Base-by-base conservation (phyloP, 2,329 filamentous ascomycete species). In the Colletotrichum karsti region DNA sequence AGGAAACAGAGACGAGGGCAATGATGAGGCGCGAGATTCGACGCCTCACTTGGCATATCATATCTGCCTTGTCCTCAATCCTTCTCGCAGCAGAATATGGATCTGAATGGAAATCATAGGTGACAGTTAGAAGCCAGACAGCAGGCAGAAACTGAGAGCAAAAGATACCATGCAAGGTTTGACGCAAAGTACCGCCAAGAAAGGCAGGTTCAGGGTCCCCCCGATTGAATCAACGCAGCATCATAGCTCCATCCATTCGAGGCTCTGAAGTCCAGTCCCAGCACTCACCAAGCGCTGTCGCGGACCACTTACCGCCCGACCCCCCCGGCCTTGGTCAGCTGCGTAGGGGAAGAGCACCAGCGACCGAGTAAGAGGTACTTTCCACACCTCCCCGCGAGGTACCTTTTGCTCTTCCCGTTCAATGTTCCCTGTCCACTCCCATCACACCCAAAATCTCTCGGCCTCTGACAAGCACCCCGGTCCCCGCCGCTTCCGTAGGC, bases 401-500 rank as follows among this genome's bases (percentile, higher is more conserved):
- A 55, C 46, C 46, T 35, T 5, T 35, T 9, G 33, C 33, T 13
- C 9, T 13, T n/a, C n/a, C n/a, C n/a, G n/a, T n/a, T n/a, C n/a
- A n/a, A n/a, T n/a, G n/a, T 35, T 35, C 33, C 33, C 12, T 50
- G 46, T 50, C 46, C 46, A 50, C 50, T 33, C 33, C 37, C 35
- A 24, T 41, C 26, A 41, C 33, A 33, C 41, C 55, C 48, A 64
- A 44, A 53, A 44, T 62, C 51, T 42, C 51, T 68, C 61, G 65
- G 60, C 46, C 61, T 68, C 60, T 68, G 65, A 68, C 65, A 68
- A 68, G 60, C 65, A 68, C 65, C 65, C 65, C 54, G 65, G 65
- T 68, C 65, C 65, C 65, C 65, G 65, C 65, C 60, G 60, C 65
- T 68, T 68, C 65, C 65, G 65, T 68, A 54, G 65, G 37, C 65